Base-by-base conservation (phyloP, 441 rosid species). In the Croton setiger region DNA sequence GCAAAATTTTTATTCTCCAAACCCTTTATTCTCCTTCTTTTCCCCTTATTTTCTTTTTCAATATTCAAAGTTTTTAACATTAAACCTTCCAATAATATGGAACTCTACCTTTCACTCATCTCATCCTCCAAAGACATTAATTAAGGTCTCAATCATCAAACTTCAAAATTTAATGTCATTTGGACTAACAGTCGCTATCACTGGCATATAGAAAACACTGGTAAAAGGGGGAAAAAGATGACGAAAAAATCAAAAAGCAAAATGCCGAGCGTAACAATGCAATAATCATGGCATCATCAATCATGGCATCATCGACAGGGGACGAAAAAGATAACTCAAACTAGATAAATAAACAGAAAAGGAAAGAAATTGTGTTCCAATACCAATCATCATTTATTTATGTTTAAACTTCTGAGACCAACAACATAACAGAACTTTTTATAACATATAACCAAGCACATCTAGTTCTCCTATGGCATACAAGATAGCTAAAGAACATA, bases 1-100 rank as follows among this genome's bases (percentile, higher is more conserved):
- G 76, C 59, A 1, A 7, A 0, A 18, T 53, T 60, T 61, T 55
- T 44, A n/a, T 66, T 58, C 68, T 47, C 70, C 27, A 18, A n/a
- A 41, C 35, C 36, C 52, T 55, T 72, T 37, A 27, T 10, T 63
- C 54, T 47, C 37, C n/a, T 0, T 23, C 0, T 0, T 15, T 58
- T 1, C 23, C 33, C 10, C 23, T 48, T 60, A 21, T 47, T 49
- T 63, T 63, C 47, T 41, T 53, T 55, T 27, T 55, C 10, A 23
- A 3, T 31, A 9, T 45, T 49, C 18, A 11, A 27, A 49, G 10
- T 3, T 51, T 33, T 27, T 47, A 13, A 0, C 31, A 11, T 15
- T 5, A 17, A 64, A 12, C 23, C n/a, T 51, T 37, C 15, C 58
- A 35, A 36, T n/a, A 13, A 51, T 35, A 36, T 66, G 60, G 23